Percentiles rank a stretch among this genome's conserved stretches.
Conservation (phyloP, 495 filamentous ascomycete species). For the Ramalina intermedia region DNA sequence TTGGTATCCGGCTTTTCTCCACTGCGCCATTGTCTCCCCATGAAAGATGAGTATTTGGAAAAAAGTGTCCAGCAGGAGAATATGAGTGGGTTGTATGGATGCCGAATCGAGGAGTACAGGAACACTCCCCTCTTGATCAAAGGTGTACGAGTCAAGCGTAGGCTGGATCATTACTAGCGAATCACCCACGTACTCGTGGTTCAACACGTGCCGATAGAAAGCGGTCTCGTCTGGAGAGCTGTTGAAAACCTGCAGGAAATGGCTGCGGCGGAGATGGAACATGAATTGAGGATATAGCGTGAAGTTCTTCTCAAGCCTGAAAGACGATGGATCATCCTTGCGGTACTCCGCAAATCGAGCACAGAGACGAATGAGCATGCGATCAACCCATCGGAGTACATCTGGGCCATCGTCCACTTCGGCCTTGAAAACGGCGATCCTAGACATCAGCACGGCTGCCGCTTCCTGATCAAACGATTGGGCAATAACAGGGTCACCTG, state of each 20-base stretch:
- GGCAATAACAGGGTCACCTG: constrained; percentile 91
- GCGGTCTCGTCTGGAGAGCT: constrained; percentile 98
- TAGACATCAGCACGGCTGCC: constrained; percentile 92
- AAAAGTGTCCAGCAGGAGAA: constrained; percentile 93
- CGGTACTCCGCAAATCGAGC: constrained; percentile 96
- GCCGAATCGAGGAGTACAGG: constrained; percentile 92
- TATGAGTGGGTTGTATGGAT: constrained; percentile 86
- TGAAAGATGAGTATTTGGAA: constrained; percentile 99
- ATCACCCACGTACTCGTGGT: constrained; percentile 94
- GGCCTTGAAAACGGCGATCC: constrained; percentile 97
- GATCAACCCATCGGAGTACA: constrained; percentile 94
- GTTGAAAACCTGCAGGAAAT: constrained; percentile 99
- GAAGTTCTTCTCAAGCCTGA: constrained; percentile 97
- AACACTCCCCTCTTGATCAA: constrained; percentile 80
- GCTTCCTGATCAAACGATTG: constrained; percentile 99
- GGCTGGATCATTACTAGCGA: constrained; percentile 99
- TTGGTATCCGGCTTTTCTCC: constrained; percentile 96
- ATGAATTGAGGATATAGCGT: constrained; percentile 99
- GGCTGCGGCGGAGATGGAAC: constrained; percentile 94
- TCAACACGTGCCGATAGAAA: constrained; percentile 92
- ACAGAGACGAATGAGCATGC: constrained; percentile 96
- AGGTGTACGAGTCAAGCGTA: constrained; percentile 91
- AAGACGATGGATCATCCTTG: constrained; percentile 96
- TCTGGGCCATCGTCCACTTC: constrained; percentile 99
- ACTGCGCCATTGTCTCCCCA: constrained; percentile 94